Base-by-base conservation (phyloP, 2,329 filamentous ascomycete genomes). In the Verticillium nubilum region DNA sequence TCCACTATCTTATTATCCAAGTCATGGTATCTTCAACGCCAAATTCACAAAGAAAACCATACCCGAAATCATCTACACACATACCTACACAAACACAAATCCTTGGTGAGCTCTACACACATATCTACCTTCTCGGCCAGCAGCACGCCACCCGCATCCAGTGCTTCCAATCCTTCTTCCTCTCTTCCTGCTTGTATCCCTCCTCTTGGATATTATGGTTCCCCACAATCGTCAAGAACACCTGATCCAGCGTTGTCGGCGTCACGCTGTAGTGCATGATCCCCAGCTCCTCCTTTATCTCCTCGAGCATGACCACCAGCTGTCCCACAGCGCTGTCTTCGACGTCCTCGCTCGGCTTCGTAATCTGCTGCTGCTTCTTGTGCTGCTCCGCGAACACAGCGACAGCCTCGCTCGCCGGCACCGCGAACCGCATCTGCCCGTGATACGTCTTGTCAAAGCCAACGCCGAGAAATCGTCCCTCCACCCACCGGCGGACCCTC, bases 211-310 rank as follows among this genome's bases (percentile, higher is more conserved):
- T 83, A 70, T 92, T 86, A 71, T 96, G 89, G 72, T 86, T 84
- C 1, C 88, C 87, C 0, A 97, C 92, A 69, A 97, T 95, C 27
- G 83, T 83, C 71, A 97, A 74, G 73, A 97, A 97, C 0, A 97
- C 92, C 73, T 97, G 91, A 70, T 97, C 93, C 50, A 97, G 76
- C 17, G 91, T 96, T 19, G 92, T 95, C 26, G 91, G 91, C 60
- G 86, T 90, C 64, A 97, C 91, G 56, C 89, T 92, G 73, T 94
- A 97, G 72, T 96, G 91, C 70, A 91, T 88, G 54, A 97, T 82
- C 0, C 90, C 90, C 28, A 97, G 73, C 4, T 75, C 73, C 23
- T 85, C 77, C 67, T 88, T 90, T 62, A 87, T 80, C 65, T 86
- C 84, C 73, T 97, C 93, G 1, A 96, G 77, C 47, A 88, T 68